Evolutionary conservation across 768 basidiomycete species (phyloP).

Genomic region (Symmetrospora coprosmae): DNA sequence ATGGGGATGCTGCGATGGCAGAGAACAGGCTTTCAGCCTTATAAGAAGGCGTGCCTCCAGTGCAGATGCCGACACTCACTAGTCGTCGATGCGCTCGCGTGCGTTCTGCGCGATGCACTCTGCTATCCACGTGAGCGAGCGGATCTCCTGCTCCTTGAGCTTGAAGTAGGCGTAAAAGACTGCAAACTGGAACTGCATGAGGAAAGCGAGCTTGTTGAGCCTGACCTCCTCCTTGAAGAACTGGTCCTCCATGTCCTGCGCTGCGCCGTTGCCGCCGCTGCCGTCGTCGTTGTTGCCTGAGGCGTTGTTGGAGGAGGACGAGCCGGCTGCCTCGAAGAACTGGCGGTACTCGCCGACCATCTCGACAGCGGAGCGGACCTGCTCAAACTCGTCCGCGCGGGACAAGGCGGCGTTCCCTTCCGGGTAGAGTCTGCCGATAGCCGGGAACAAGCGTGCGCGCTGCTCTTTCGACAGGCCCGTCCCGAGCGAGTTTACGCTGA

Average conservation of each 20-base stretch:
- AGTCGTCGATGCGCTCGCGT: constrained; percentile 57
- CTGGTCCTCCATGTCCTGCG: constrained; percentile 63
- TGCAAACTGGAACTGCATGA: constrained; percentile 88
- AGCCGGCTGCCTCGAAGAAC: constrained; percentile 50
- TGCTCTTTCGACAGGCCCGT: constrained; percentile 91
- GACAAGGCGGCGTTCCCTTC: constrained; percentile 90
- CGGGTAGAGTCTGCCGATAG: constrained; percentile 83
- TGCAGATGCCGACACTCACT: no score
- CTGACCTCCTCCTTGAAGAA: constrained; percentile 87
- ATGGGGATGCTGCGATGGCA: no score
- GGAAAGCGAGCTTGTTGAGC: constrained; percentile 82
- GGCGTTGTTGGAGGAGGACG: constrained; percentile 40
- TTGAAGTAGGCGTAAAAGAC: constrained; percentile 63
- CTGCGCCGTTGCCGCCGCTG: constrained; percentile 39
- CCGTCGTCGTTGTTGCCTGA: constrained; percentile 29
- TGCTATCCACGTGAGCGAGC: constrained; percentile 39
- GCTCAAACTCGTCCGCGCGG: constrained; percentile 85
- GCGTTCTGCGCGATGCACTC: constrained; percentile 98
- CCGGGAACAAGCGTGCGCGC: constrained; percentile 82
- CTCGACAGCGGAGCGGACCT: constrained; percentile 75
- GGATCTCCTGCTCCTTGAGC: constrained; percentile 43
- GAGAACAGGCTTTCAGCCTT: no score
- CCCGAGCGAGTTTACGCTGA: constrained; percentile 96
- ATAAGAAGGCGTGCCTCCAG: no score
- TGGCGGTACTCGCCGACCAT: constrained; percentile 72